Base-by-base conservation (phyloP, 805 yeast species). In the Teunomyces funiuensis region DNA sequence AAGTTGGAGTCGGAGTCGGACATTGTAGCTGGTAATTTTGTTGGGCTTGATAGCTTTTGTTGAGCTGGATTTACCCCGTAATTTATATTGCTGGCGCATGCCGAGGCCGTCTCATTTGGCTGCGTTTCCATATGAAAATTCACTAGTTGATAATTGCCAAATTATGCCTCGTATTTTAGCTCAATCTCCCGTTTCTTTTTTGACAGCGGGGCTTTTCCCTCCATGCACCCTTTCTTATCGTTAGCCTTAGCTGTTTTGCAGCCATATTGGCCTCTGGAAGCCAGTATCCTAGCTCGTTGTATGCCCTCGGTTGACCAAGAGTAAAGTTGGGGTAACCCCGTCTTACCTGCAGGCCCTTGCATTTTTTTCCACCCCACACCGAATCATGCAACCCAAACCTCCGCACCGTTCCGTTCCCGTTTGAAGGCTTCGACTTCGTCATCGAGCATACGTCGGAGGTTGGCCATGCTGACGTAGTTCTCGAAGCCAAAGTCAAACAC, bases 401-500 rank as follows among this genome's bases (percentile, higher is more conserved):
- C 25, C 25, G 25, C 25, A 22, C 25, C 25, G 25, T 3, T 22
- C 10, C 25, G 20, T 17, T 43, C 44, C 28, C 26, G 31, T 36
- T 53, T 57, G 40, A 57, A 57, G 17, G 42, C 46, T 14, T 43
- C 48, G 17, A 58, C 58, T 45, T 58, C 61, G 34, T 48, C 47
- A 34, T 47, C 47, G 36, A 58, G 48, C 33, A 55, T 41, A 6
- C 20, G 31, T 19, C 43, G 43, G 28, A 57, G 47, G 11, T 39
- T 48, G 25, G 46, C 36, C 36, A 58, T 38, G 15, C 55, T 48
- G 8, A 45, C 46, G 20, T 52, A 52, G 14, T 36, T 19, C 46
- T 89, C 97, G 58, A 83, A 86, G 23, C 79, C 73, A 52, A 84
- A 85, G 54, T 84, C 83, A 53, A 88, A 85, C 2, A 68, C 62